Base-by-base conservation (phyloP, 1,284 basidiomycete species). In the Fomitopsis betulina region DNA sequence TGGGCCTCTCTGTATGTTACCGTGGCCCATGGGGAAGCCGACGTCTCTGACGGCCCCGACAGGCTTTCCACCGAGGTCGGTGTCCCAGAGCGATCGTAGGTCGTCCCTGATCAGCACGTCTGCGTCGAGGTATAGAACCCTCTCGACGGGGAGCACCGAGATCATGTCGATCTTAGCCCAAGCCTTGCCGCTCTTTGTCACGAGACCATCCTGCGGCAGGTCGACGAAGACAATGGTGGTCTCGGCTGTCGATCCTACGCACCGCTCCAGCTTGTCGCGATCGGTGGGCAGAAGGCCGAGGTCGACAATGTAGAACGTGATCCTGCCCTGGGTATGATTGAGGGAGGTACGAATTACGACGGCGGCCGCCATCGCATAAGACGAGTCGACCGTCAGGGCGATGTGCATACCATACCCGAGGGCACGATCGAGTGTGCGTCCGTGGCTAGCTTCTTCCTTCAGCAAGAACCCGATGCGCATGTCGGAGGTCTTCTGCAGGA, bases 91-190 rank as follows among this genome's bases (percentile, higher is more conserved):
- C 13, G 64, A 67, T 35, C 60, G 65, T 47, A 83, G 47, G 60
- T 75, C 73, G n/a, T 56, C 65, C 13, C 78, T 74, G 13, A 83
- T 74, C 1, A 85, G 68, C 12, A 77, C 70, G 62, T 86, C 84
- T 3, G 79, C 78, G 55, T 85, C 83, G 15, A 84, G 71, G 63
- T 83, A 84, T 5, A 84, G 66, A 6, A 76, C 76, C 0, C 79
- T 71, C 62, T 84, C 79, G 12, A 79, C 73, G 0, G 82, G 82
- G 17, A 84, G 63, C n/a, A 71, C 56, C 1, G 63, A 59, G 33
- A 79, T 66, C 67, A 83, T 71, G 53, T 81, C 79, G 23, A 84
- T 58, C 66, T 83, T 85, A 0, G 77, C 80, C 82, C 81, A 85
- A 0, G 68, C 65, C 2, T 72, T 54, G 2, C 77, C 77, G 56